Evolutionary conservation across 2,329 filamentous ascomycete species (phyloP).

Genomic region (Ophiostoma sp.): DNA sequence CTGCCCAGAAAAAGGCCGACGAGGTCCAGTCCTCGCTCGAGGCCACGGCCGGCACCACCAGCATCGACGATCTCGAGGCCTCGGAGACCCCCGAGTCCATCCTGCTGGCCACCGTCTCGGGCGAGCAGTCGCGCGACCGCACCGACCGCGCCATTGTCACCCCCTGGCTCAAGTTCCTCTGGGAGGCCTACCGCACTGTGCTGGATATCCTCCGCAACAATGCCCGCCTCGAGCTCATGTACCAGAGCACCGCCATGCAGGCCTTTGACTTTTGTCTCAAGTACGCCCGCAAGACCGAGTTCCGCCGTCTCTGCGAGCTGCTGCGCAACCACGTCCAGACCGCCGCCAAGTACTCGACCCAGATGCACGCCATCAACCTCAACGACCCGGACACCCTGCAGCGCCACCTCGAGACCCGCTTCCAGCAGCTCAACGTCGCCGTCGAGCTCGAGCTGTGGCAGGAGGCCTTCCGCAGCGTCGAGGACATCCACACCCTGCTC

Average conservation of each 20-base stretch:
- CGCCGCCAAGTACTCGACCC: slow-evolving; percentile 95
- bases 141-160: slow-evolving; percentile 98
- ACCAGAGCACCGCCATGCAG: slow-evolving; percentile 96
- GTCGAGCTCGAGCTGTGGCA: slow-evolving; percentile 98
- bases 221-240: slow-evolving; percentile 92
- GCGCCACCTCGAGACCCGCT: slow-evolving; percentile 93
- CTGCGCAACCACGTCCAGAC: slow-evolving; percentile 98
- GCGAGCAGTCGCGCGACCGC: slow-evolving; percentile 93
- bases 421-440: slow-evolving; percentile 96
- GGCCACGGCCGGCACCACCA: slow-evolving; percentile 63
- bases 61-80: slow-evolving; percentile 91
- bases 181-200: slow-evolving; percentile 98
- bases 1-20: slow-evolving; percentile 92
- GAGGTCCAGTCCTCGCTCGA: slow-evolving; percentile 87
- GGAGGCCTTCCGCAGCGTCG: slow-evolving; percentile 97
- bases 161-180: slow-evolving; percentile 98
- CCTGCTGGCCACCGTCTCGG: slow-evolving; percentile 92
- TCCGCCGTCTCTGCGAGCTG: slow-evolving; percentile 95
- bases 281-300: slow-evolving; percentile 98
- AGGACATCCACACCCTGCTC: slow-evolving; percentile 96
- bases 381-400: slow-evolving; percentile 96
- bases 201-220: slow-evolving; percentile 99
- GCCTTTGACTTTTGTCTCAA: slow-evolving; percentile 98
- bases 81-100: slow-evolving; percentile 98
- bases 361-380: slow-evolving; percentile 99